phyloP scores from a whole-genome alignment of 257 asterid genomes.

The Datura wrightii region DNA sequence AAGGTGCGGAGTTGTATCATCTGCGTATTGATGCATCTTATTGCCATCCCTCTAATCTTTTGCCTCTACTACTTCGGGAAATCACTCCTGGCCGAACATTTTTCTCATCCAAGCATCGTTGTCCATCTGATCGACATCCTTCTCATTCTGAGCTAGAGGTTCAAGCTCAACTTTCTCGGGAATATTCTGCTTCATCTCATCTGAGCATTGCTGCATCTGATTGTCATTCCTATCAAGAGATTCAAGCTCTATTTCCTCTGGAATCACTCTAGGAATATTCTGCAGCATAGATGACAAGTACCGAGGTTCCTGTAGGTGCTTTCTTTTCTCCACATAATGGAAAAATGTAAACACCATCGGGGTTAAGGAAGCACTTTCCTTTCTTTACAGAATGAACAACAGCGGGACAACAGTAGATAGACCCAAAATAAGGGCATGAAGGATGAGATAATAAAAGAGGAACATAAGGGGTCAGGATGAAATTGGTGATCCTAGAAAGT shows the following conservation, averaged over 20 bases:
- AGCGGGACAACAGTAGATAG: neutral
- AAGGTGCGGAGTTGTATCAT: too few species aligned
- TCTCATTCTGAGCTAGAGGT: constrained; percentile 38
- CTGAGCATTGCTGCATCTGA: constrained; percentile 38
- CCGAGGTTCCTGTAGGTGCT: constrained; percentile 11
- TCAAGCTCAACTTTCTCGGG: constrained; percentile 52
- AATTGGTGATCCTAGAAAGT: neutral
- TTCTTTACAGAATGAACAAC: constrained; percentile 18
- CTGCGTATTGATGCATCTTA: too few species aligned
- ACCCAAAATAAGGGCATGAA: neutral
- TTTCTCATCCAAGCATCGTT: neutral
- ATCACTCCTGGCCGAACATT: neutral
- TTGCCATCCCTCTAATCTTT: too few species aligned
- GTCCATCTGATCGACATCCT: neutral
- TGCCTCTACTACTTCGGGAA: too few species aligned
- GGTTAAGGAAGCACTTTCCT: constrained; percentile 23
- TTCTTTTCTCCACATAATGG: neutral
- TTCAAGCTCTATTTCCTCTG: constrained; percentile 19
- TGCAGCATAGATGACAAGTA: neutral
- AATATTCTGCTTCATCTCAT: constrained; percentile 46
- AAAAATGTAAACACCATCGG: constrained; percentile 13
- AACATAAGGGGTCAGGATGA: neutral
- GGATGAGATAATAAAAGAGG: constrained; percentile 14
- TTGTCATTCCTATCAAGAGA: too few species aligned
- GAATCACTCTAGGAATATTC: constrained; percentile 27